Base-by-base conservation (phyloP, 306 rosid genomes). In the Vigna trinervia region DNA sequence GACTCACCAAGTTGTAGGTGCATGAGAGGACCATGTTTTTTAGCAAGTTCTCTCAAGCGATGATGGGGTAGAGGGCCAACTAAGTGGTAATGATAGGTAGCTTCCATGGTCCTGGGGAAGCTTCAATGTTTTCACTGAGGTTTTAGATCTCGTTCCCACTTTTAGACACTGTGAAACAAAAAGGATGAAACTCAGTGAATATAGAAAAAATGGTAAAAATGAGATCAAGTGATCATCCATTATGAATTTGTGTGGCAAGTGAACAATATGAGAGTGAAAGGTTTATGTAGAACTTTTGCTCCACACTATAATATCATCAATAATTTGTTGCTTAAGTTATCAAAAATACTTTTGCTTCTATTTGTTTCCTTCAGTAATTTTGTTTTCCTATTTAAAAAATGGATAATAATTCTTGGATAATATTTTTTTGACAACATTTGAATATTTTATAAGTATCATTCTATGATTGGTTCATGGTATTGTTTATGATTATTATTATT, bases 21-120 rank as follows among this genome's bases (percentile, higher is more conserved):
- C 81, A 68, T 77, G 47, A 77, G 60, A 20, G 71, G 78, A 2
- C 87, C 89, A 76, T 84, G 15, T 58, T 80, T 80, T 38, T 26
- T 38, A 1, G 81, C 36, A 22, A 77, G n/a, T 6, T 67, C 75
- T 57, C 69, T 77, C 7, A 28, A 7, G 1, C 69, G 47, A 13
- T 38, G 69, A 5, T 77, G 69, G 8, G 41, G 26, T 26, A 59
- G 60, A 15, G 4, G 41, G 13, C 82, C 76, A 10, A 58, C 1
- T 1, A 82, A 52, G 14, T 78, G 82, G 74, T 78, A 0, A 79
- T 50, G 0, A 79, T 0, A 4, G 82, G 86, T 5, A 82, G 70
- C 30, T 61, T 70, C 66, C 77, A 50, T 66, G 84, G 86, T 39
- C 86, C 84, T 15, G 68, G 59, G 75, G 81, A n/a, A 54, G 48